phyloP scores from a whole-genome alignment of 805 yeast genomes.

The Candida ortonii region DNA sequence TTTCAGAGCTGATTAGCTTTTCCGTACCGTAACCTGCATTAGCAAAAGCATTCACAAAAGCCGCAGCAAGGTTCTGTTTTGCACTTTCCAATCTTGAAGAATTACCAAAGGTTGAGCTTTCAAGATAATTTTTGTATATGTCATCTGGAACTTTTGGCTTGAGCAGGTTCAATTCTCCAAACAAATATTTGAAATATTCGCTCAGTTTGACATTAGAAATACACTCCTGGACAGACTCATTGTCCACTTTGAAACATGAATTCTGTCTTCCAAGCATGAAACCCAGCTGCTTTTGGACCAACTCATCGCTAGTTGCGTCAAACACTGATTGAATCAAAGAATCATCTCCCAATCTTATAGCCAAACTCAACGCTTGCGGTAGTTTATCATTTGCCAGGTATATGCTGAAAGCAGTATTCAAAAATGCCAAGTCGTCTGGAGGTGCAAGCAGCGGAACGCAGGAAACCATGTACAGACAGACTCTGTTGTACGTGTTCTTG shows the following conservation, averaged over 20 bases:
- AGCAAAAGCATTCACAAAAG: constrained; percentile 89
- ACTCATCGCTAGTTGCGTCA: constrained; percentile 69
- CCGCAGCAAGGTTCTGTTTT: constrained; percentile 88
- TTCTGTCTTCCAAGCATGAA: constrained; percentile 85
- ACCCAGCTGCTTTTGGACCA: constrained; percentile 85
- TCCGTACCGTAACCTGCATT: constrained; percentile 91
- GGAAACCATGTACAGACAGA: constrained; percentile 89
- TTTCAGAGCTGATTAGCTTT: constrained; percentile 68
- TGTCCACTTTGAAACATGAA: constrained; percentile 68
- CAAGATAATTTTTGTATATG: constrained; percentile 86
- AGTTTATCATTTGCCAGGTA: constrained; percentile 75
- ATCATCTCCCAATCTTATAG: constrained; percentile 85
- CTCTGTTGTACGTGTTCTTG: constrained; percentile 78
- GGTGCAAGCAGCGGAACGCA: constrained; percentile 97
- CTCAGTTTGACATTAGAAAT: constrained; percentile 76
- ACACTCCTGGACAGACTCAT: constrained; percentile 76
- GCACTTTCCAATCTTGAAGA: constrained; percentile 77
- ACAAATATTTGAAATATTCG: constrained; percentile 76
- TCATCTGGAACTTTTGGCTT: constrained; percentile 95
- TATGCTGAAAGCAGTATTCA: constrained; percentile 84
- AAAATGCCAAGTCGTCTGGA: constrained; percentile 83
- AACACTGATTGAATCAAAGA: constrained; percentile 75
- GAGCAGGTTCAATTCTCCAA: constrained; percentile 80
- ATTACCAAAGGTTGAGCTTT: constrained; percentile 54
- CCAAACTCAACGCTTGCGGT: constrained; percentile 87